phyloP scores from a whole-genome alignment of 116 monocot species.

The Dioscorea cayenensis region DNA sequence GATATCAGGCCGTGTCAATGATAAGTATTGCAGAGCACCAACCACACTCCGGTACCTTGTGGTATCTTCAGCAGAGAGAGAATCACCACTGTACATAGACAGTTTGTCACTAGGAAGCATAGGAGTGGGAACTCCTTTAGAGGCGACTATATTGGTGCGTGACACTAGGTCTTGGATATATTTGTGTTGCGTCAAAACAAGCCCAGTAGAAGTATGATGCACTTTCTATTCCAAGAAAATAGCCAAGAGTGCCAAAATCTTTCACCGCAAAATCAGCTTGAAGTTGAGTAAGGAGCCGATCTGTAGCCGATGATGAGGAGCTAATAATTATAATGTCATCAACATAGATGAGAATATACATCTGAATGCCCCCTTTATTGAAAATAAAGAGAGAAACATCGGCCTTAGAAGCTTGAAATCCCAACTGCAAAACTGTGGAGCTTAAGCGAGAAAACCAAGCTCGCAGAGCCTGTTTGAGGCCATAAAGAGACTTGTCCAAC shows the following conservation, averaged over 20 bases:
- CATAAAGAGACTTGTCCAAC: background rate
- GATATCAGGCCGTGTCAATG: background rate
- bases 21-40: slow-evolving; percentile 2
- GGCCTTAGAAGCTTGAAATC: background rate
- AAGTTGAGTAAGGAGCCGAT: background rate
- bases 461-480: background rate
- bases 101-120: background rate
- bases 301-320: too few relatives aligned
- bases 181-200: background rate
- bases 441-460: background rate
- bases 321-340: slow-evolving; percentile 8
- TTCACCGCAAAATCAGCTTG: background rate
- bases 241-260: background rate
- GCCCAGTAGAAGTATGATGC: background rate
- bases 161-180: slow-evolving; percentile 4
- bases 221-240: background rate
- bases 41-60: background rate
- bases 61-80: background rate
- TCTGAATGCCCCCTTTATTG: background rate
- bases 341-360: slow-evolving; percentile 7
- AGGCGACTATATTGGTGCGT: background rate
- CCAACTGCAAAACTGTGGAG: background rate
- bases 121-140: background rate
- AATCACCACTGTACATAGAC: background rate
- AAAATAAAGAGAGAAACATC: background rate